Evolutionary conservation across 208 protist genomes (phyloP).

Genomic region (Tetramitus jugosus): DNA sequence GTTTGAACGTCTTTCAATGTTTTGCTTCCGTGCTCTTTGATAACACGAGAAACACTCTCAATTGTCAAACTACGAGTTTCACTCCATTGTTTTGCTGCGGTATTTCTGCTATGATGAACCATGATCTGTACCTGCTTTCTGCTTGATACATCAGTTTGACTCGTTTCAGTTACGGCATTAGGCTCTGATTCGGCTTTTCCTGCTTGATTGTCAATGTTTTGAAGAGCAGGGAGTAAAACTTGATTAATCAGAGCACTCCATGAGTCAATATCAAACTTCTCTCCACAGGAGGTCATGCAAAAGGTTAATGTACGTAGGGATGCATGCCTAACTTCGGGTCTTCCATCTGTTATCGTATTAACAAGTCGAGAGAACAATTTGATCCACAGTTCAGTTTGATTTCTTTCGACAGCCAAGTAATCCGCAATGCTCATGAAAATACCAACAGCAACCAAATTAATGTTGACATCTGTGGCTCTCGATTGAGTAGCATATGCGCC

Average conservation of each 20-base stretch:
- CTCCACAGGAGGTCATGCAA: slow-evolving; percentile 60
- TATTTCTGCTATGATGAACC: slow-evolving; percentile 36
- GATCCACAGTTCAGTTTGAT: slow-evolving; percentile 34
- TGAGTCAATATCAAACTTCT: slow-evolving; percentile 43
- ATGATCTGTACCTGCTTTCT: slow-evolving; percentile 19
- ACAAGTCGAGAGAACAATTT: slow-evolving; percentile 50
- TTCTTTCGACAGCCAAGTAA: neutral
- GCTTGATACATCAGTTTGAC: neutral
- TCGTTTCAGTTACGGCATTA: neutral
- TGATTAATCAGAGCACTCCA: slow-evolving; percentile 51
- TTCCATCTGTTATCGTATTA: slow-evolving; percentile 43
- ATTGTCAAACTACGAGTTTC: slow-evolving; percentile 15
- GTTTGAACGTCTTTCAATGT: neutral
- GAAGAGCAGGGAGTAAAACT: slow-evolving; percentile 52
- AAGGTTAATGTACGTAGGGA: slow-evolving; percentile 66
- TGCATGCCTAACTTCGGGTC: slow-evolving; percentile 66
- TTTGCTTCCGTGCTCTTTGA: neutral
- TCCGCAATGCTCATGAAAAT: slow-evolving; percentile 25
- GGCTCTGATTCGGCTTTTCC: slow-evolving; percentile 9
- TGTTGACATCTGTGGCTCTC: neutral
- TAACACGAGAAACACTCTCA: neutral
- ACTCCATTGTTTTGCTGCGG: slow-evolving; percentile 36
- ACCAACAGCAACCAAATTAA: slow-evolving; percentile 19
- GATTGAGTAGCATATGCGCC: neutral
- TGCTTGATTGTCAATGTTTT: slow-evolving; percentile 23